Base-by-base conservation (phyloP, 108 stramenopile genomes). In the Licmophora abbreviata region DNA sequence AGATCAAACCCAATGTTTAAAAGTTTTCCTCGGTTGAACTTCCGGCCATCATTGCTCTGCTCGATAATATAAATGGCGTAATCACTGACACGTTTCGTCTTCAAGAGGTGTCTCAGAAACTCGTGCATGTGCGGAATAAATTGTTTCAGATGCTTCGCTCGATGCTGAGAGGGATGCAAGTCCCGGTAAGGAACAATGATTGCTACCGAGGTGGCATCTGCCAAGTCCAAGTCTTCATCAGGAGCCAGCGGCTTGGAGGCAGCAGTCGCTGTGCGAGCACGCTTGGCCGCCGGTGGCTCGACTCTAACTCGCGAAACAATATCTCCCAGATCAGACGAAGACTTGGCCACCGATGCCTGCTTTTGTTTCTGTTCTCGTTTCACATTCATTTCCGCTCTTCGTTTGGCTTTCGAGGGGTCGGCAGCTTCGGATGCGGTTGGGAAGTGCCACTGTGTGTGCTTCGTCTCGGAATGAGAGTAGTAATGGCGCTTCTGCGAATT, bases 21-120 rank as follows among this genome's bases (percentile, higher is more conserved):
- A 3, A 99, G 74, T 56, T 99, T 98, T 25, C 99, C 99, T n/a
- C 99, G 94, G 63, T 99, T 99, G 80, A 99, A 99, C 65, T 98
- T 98, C 3, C 92, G 76, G 10, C 66, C 60, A 58, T 99, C 98
- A 42, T 96, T 64, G 29, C 85, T 86, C 69, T 98, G 97, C 66
- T 98, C 97, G 22, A 99, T 61, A 48, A 99, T 91, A 77, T 93
- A 96, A 25, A 99, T 67, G 55, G 92, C 95, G 73, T 76, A 95
- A 44, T 83, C 81, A 36, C 67, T 66, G 24, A 92, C 61, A 44
- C 54, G 47, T 18, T 51, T 27, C 7, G 42, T 29, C 14, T 53
- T 17, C 41, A 68, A 31, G 30, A 81, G 49, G 10, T 59, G 57
- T 3, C 2, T 14, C 20, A 98, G 57, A 53, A 96, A 97, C 41